Evolutionary conservation across 1,139 yeast genomes (phyloP).

Genomic region (Candida frijolesensis): DNA sequence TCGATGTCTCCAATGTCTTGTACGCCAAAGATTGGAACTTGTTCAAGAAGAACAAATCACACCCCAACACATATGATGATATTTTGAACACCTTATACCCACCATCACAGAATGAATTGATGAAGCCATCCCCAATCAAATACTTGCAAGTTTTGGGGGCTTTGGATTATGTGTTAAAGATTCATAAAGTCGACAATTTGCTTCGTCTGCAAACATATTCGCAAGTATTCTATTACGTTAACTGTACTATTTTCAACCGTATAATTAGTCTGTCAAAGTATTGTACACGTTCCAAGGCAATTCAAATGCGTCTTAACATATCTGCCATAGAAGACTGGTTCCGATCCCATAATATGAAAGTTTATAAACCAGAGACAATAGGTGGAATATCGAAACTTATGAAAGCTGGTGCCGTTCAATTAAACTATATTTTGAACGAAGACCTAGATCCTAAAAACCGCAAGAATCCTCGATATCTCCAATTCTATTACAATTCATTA

Average conservation of each 20-base stretch:
- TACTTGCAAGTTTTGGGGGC: slow-evolving; percentile 89
- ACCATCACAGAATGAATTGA: slow-evolving; percentile 60
- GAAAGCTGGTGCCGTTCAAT: slow-evolving; percentile 18
- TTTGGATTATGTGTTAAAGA: slow-evolving; percentile 76
- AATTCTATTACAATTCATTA: slow-evolving; percentile 58
- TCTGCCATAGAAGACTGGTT: slow-evolving; percentile 94
- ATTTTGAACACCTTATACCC: slow-evolving; percentile 71
- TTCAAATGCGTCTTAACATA: slow-evolving; percentile 83
- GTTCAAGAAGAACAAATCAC: slow-evolving; percentile 52
- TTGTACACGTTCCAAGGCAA: slow-evolving; percentile 79
- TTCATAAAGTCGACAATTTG: slow-evolving; percentile 78
- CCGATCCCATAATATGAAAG: slow-evolving; percentile 70
- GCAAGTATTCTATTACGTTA: slow-evolving; percentile 77
- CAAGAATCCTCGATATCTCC: slow-evolving; percentile 33
- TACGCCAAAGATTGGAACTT: slow-evolving; percentile 79
- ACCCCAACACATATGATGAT: slow-evolving; percentile 62
- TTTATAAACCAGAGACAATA: slow-evolving; percentile 42
- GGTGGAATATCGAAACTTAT: slow-evolving; percentile 28
- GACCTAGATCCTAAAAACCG: slow-evolving; percentile 13
- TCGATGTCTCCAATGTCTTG: slow-evolving; percentile 59
- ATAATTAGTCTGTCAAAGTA: slow-evolving; percentile 66
- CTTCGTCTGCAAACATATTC: slow-evolving; percentile 76
- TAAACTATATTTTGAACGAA: slow-evolving; percentile 29
- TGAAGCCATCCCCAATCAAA: slow-evolving; percentile 85
- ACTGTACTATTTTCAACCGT: slow-evolving; percentile 72